Base-by-base conservation (phyloP, 306 rosid genomes). In the Prunus armeniaca region DNA sequence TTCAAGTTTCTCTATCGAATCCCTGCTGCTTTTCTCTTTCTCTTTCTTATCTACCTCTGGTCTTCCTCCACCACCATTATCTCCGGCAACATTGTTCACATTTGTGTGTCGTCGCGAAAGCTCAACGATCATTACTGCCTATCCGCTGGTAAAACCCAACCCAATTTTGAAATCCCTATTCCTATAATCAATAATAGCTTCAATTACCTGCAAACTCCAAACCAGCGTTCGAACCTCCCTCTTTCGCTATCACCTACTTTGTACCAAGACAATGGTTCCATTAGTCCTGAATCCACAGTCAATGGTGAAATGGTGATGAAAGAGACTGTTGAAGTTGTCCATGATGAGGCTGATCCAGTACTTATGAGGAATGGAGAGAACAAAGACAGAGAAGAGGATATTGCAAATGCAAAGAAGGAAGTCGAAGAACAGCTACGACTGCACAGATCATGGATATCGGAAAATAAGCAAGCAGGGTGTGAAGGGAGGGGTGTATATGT, bases 81-180 rank as follows among this genome's bases (percentile, higher is more conserved):
- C 47, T 81, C 92, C 2, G 89, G 92, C 70, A 89, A 91, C 79
- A 76, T 89, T 22, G 65, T 91, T 72, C 97, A 86, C 86, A 83
- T 91, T 63, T 91, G 93, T 30, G 83, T 91, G 71, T 88, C 92
- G 4, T 86, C 92, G 7, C 83, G 94, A 68, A 91, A 84, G 82
- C 84, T 87, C 77, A 82, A 86, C 75, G 83, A 83, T 65, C 88
- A 84, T 76, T 91, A 89, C 56, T 91, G 92, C 78, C 76, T 91
- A 19, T 86, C 94, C 61, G 93, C 93, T 9, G 93, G 93, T 18
- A 73, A 22, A 43, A 80, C 92, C 25, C 86, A 76, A 32, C 89
- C 92, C 63, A 87, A 83, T 14, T 73, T 89, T 20, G 80, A 86
- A 74, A 78, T 83, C 66, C 87, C 89, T 65, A 66, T 73, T 76